Evolutionary conservation across 2,329 filamentous ascomycete genomes (phyloP).

Genomic region (Sclerotinia nivalis): DNA sequence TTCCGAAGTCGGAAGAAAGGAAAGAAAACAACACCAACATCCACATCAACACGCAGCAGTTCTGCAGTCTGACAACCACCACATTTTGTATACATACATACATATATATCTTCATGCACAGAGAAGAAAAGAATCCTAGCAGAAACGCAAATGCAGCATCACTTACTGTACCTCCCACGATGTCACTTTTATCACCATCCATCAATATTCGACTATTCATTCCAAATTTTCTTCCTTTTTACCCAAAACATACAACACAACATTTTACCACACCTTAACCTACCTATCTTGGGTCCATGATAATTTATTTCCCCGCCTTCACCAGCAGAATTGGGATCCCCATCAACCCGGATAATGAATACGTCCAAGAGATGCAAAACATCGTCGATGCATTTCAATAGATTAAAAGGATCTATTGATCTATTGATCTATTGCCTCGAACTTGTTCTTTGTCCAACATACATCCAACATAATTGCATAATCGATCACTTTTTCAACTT

Average conservation of each 20-base stretch:
- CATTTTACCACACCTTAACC: slow-evolving; percentile 1
- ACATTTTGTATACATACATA: not conserved
- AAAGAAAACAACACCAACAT: slow-evolving; percentile 10
- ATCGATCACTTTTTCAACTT: slow-evolving; percentile 10
- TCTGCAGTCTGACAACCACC: slow-evolving; percentile 19
- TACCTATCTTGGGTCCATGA: not conserved
- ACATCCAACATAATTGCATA: slow-evolving; percentile 6
- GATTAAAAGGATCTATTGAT: not conserved
- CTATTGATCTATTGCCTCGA: not conserved
- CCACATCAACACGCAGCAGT: slow-evolving; percentile 1
- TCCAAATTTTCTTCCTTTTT: not conserved
- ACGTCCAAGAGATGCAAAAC: slow-evolving; percentile 18
- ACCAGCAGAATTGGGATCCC: not conserved
- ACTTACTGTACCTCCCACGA: not conserved
- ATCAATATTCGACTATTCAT: slow-evolving; percentile 2
- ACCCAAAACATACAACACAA: slow-evolving; percentile 16
- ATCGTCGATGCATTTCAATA: slow-evolving; percentile 12
- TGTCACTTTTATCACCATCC: not conserved
- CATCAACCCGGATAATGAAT: slow-evolving; percentile 15
- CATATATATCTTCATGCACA: not conserved
- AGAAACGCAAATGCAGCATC: not conserved
- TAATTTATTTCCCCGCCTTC: not conserved
- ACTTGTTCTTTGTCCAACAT: no score
- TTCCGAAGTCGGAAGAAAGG: slow-evolving; percentile 22
- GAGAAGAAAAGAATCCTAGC: not conserved